Evolutionary conservation across 108 stramenopile genomes (phyloP).

Genomic region (Fragilariopsis cylindrus): DNA sequence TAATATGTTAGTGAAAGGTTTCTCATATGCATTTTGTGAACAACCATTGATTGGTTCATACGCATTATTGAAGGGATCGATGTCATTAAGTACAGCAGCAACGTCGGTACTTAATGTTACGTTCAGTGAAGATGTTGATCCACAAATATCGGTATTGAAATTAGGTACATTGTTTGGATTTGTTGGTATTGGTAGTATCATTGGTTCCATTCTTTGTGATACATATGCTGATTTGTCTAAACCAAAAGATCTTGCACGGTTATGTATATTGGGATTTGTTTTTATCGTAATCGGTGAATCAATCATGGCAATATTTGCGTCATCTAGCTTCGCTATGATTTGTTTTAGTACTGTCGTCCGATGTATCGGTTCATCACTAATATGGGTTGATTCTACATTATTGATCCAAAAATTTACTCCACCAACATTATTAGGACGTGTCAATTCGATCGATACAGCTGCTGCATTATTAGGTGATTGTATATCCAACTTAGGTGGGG

Average conservation of each 20-base stretch:
- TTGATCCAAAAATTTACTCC: constrained; percentile 57
- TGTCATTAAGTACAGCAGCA: constrained; percentile 50
- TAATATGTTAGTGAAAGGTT: constrained; percentile 48
- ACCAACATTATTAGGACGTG: constrained; percentile 56
- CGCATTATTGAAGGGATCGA: constrained; percentile 55
- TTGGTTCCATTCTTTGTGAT: constrained; percentile 58
- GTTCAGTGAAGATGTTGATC: constrained; percentile 27
- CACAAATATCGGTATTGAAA: constrained; percentile 25
- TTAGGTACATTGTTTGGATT: constrained; percentile 62
- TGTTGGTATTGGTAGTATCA: constrained; percentile 65
- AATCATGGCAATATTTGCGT: constrained; percentile 25
- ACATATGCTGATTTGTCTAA: constrained; percentile 46
- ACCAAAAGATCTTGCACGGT: constrained; percentile 45
- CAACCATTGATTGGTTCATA: constrained; percentile 32
- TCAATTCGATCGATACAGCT: constrained; percentile 61
- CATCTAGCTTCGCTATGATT: constrained; percentile 30
- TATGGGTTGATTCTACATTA: constrained; percentile 61
- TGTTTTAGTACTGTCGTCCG: constrained; percentile 46
- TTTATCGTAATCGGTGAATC: constrained; percentile 42
- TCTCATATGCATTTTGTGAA: constrained; percentile 31
- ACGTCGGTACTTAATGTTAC: constrained; percentile 68
- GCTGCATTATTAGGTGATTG: constrained; percentile 61
- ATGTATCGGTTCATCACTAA: constrained; percentile 49
- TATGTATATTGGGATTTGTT: constrained; percentile 50
- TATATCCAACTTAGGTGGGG: constrained; percentile 47